Base-by-base conservation (phyloP, 2,329 filamentous ascomycete species). In the Xylariales sp. region DNA sequence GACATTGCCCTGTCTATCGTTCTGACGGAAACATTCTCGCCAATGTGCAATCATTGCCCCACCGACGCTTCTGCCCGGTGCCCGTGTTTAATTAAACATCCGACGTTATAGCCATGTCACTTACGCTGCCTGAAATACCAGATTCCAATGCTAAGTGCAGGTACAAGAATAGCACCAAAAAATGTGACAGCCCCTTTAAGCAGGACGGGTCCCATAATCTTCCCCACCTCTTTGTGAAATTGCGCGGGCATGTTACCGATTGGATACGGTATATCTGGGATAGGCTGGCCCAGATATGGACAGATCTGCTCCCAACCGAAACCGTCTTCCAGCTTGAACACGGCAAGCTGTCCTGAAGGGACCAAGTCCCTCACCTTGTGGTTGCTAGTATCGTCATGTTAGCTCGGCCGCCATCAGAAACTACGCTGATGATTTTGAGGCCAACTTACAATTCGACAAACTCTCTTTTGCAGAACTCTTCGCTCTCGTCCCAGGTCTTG, bases 231-330 rank as follows among this genome's bases (percentile, higher is more conserved):
- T 33, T 43, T 46, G 13, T 54, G 29, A 25, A 59, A 57, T 24
- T 55, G 45, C 5, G 40, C 46, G 1, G 57, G 50, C 5, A 52
- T 48, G 25, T 59, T 59, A 8, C 49, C 53, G 13, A 47, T 48
- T 24, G 53, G 57, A 39, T 61, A 60, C 1, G 43, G 48, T 21
- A 44, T 40, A 4, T 52, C 41, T 2, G 60, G 61, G 21, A 60
- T 54, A 0, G 53, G 42, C 7, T 52, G 35, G 5, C 44, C 55
- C 2, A 63, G 40, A 33, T 57, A 59, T 2, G 53, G 50, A 27
- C 60, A 63, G 3, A 63, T 55, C 28, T 62, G 41, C 37, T 62
- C 57, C 60, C 58, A 62, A 10, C 56, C 57, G 13, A 61, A 56
- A 2, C 53, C 58, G 27, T 61, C 54, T 39, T 63, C 59, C 2